Base-by-base conservation (phyloP, 352 stramenopile species). In the Pythium insidiosum region DNA sequence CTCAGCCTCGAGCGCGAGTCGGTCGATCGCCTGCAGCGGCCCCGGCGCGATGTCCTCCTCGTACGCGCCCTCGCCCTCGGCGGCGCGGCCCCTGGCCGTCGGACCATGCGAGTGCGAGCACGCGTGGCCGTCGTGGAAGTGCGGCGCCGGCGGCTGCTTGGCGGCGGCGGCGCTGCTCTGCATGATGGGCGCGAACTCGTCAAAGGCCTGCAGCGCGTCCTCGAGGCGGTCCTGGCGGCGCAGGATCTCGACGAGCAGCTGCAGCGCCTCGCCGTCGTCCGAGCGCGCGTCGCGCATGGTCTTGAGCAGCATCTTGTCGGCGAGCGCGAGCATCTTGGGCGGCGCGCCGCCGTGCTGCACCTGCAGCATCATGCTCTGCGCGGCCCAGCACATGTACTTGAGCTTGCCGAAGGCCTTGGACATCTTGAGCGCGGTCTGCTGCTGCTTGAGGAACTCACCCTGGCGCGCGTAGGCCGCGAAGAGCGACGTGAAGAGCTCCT, bases 361-460 rank as follows among this genome's bases (percentile, higher is more conserved):
- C 59, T 91, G 78, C 47, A 93, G 52, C 57, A 89, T 71, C 78
- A 93, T 91, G 45, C 76, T 84, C 41, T 88, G 47, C 34, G 72
- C 71, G 7, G 77, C 80, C 77, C 80, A 93, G 58, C 75, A 87
- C 37, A 93, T 63, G 59, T 87, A 88, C 54, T 85, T 87, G 25
- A 73, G 54, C 21, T 71, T 82, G 22, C 52, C 57, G 39, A 90
- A 90, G 1, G 68, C 55, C 56, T 88, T 88, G 55, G 81, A 88
- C 73, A 93, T 87, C 53, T 90, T 90, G 47, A 90, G 68, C 44
- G 77, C 80, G 13, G 78, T 89, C 48, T 93, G 80, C 62, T 93
- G 80, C 55, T 93, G 80, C 65, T 93, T 88, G 47, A 89, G 71
- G 40, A 87, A 86, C 38, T 68, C 71, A 4, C 74, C 63, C 25